Evolutionary conservation across 306 rosid species (phyloP).

Genomic region (Casuarina glauca): DNA sequence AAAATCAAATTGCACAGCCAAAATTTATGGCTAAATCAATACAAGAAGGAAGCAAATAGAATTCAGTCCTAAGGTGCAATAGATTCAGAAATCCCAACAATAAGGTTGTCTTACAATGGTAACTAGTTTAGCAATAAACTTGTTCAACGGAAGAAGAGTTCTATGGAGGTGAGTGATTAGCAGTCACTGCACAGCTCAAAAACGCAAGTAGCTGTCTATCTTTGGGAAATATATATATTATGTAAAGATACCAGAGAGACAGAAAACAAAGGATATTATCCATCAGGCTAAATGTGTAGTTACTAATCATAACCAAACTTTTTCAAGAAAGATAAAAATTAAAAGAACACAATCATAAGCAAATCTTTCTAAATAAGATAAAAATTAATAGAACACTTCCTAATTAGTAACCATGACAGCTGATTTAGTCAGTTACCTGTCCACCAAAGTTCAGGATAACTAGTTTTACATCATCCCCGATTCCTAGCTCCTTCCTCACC

Average conservation of each 20-base stretch:
- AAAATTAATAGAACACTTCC: slow-evolving; percentile 7
- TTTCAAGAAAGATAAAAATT: not conserved
- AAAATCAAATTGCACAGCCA: not conserved
- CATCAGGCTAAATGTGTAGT: not conserved
- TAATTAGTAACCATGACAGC: slow-evolving; percentile 10
- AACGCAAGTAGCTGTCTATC: not conserved
- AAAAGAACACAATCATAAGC: not conserved
- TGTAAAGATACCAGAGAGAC: not conserved
- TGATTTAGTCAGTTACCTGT: slow-evolving; percentile 46
- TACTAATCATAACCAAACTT: not conserved
- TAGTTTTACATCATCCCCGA: slow-evolving; percentile 66
- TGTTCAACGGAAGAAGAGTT: not conserved
- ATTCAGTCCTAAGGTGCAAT: not conserved
- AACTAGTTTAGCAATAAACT: not conserved
- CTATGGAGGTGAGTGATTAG: not conserved
- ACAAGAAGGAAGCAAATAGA: not conserved
- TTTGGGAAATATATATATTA: not conserved
- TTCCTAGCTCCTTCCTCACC: slow-evolving; percentile 83
- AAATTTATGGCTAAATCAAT: not conserved
- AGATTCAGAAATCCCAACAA: not conserved
- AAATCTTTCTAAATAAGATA: not conserved
- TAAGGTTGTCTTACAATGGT: not conserved
- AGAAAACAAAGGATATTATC: not conserved
- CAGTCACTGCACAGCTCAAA: slow-evolving; percentile 3
- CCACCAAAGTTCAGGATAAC: slow-evolving; percentile 97